A percentile compares a stretch with the other conserved stretches of the same genome.
phyloP scores from a whole-genome alignment of 75 land plant genomes.

The Pinus albicaulis region DNA sequence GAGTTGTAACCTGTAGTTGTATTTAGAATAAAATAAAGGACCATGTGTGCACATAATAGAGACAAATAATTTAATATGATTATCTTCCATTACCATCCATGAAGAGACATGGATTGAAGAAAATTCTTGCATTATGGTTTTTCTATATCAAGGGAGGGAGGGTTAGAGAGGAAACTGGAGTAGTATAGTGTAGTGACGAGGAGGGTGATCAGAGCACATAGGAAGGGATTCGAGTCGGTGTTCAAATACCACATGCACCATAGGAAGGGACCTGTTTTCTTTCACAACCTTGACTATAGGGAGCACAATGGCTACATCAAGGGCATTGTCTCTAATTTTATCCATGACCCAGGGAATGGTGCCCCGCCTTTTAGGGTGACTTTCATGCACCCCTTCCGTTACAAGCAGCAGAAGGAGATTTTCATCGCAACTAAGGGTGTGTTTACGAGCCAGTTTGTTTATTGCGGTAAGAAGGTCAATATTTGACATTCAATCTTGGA shows the following conservation, averaged over 20 bases:
- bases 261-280: not conserved
- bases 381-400: constrained; percentile 40
- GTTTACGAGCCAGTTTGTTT: constrained; percentile 50
- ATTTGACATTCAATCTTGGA: too few relatives aligned
- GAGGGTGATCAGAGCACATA: constrained; percentile 43
- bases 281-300: constrained; percentile 39
- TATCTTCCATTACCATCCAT: too few relatives aligned
- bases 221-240: constrained; percentile 45
- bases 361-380: constrained; percentile 32
- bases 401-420: constrained; percentile 55
- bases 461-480: constrained; percentile 58
- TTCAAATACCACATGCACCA: constrained; percentile 32
- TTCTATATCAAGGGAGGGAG: too few relatives aligned
- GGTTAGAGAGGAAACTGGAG: too few relatives aligned
- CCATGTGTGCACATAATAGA: too few relatives aligned
- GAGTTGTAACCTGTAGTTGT: too few relatives aligned
- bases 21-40: too few relatives aligned
- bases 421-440: constrained; percentile 55
- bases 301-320: constrained; percentile 59
- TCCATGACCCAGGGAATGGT: constrained; percentile 58
- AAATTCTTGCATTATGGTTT: too few relatives aligned
- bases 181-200: constrained; percentile 18
- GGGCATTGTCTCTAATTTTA: constrained; percentile 46
- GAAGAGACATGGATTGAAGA: too few relatives aligned
- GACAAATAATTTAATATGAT: too few relatives aligned